These are phyloP conservation scores for Pestalotiopsis sp. DNA, from an alignment of 2,329 filamentous ascomycete genomes.

Conservation along the genomic window DNA sequence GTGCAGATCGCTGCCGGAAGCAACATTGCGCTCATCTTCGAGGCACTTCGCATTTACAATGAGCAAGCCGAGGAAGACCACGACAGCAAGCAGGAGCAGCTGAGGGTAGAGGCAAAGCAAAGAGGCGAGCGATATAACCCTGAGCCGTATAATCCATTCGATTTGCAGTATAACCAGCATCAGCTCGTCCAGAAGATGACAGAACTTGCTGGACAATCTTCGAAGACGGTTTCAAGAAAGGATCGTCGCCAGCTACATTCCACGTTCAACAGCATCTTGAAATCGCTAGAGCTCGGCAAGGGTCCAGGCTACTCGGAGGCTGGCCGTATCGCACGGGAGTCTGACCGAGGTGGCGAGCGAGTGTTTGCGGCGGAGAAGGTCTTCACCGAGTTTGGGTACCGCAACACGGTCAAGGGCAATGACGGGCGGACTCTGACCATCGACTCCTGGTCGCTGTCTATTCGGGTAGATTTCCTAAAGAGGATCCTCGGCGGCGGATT, in stretches of 20 bases:
- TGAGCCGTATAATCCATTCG: conserved; percentile 15
- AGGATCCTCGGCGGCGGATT: conserved; percentile 49
- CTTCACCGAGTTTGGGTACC: conserved; percentile 53
- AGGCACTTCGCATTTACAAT: conserved; percentile 60
- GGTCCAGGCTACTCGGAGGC: conserved; percentile 58
- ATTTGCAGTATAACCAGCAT: conserved; percentile 53
- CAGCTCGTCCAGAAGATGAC: conserved; percentile 48
- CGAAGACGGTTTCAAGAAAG: conserved; percentile 52
- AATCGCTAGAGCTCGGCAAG: conserved; percentile 54
- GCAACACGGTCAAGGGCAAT: conserved; percentile 51
- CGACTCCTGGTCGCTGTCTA: conserved; percentile 53
- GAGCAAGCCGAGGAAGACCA: conserved; percentile 46
- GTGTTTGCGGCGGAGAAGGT: conserved; percentile 40
- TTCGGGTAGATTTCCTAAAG: conserved; percentile 50
- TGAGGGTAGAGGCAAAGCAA: conserved; percentile 7
- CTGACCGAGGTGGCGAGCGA: conserved; percentile 42
- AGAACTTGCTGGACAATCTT: conserved; percentile 48
- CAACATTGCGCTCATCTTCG: conserved; percentile 82
- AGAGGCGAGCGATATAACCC: conserved; percentile 9
- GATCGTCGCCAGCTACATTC: conserved; percentile 49
- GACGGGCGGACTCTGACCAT: conserved; percentile 44
- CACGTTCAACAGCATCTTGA: conserved; percentile 53
- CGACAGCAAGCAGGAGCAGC: conserved; percentile 30
- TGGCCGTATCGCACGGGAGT: conserved; percentile 39
- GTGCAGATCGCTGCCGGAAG: conserved; percentile 79